Evolutionary conservation across 208 protist species (phyloP), one percentile per base, ranked within the genome.

Genomic region (Acanthamoeba lenticulata): DNA sequence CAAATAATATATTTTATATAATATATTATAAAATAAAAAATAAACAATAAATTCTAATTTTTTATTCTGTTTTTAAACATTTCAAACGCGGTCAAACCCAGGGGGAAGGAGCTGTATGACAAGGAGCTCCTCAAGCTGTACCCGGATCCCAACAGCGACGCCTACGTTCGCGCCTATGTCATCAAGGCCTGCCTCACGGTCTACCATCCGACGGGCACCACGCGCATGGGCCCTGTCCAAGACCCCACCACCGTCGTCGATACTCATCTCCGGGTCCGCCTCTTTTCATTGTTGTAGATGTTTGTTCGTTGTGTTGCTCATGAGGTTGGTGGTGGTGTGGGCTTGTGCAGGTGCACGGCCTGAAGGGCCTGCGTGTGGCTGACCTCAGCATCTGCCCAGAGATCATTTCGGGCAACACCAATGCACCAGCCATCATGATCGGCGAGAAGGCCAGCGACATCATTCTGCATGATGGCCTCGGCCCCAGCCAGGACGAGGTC

Each of bases 361-460:
- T 86, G 38, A 47, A 85, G 34, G 24, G 47, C 27, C 65, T 85
- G 67, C 32, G 90, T 42, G 90, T 94, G 90, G 90, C 65, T 7
- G 90, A 94, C 34, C 36, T 38, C 4, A 94, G 90, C 90, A 45
- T 94, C 7, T 65, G 29, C 19, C 90, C 90, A 3, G 60, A 92
- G 49, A 91, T 94, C 6, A 69, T 74, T 3, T 60, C 36, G 29
- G 92, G 92, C 69, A 94, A 91, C 79, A 94, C 92, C 32, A 89
- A 94, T 34, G 92, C 92, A 4, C 92, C 92, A 9, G 79, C 81
- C 4, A 94, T 94, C 79, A 94, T 94, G 92, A 74, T 94, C 44
- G 92, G 40, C 34, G 92, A 94, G 81, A 94, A 94, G 38, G 92
- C 92, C 79, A 57, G 40, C 38, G 92, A 94, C 57, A 67, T 94